These are phyloP conservation scores for Mycena belliarum DNA, from an alignment of 768 basidiomycete species.

Conservation along the genomic window DNA sequence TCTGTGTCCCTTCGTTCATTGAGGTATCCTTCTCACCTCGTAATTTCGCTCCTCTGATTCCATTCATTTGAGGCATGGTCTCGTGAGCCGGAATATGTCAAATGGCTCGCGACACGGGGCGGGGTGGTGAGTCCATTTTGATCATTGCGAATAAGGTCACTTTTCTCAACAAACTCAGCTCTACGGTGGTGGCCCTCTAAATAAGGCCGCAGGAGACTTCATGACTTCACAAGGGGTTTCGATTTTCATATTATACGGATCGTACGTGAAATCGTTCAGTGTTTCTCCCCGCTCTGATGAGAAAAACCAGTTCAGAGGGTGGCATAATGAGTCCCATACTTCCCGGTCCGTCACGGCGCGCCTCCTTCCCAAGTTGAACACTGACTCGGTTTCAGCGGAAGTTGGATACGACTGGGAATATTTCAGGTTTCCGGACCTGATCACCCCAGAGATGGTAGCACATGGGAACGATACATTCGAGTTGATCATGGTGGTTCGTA, in stretches of 20 bases:
- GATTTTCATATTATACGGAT: conserved; percentile 34
- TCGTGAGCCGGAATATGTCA: conserved; percentile 23
- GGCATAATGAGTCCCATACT: conserved; percentile 23
- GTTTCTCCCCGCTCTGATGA: neutral
- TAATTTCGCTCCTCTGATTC: neutral
- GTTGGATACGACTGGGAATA: conserved; percentile 21
- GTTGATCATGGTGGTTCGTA: conserved; percentile 37
- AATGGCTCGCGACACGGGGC: conserved; percentile 11
- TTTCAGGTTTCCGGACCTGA: conserved; percentile 26
- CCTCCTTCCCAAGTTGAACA: neutral
- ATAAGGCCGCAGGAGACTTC: conserved; percentile 34
- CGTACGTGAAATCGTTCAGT: conserved; percentile 22
- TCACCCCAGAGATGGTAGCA: conserved; percentile 30
- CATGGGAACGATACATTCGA: conserved; percentile 38
- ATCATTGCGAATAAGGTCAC: neutral
- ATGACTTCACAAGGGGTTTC: conserved; percentile 34
- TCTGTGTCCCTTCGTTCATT: conserved; percentile 30
- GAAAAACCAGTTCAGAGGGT: conserved; percentile 12
- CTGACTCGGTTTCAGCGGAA: neutral
- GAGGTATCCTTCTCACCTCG: conserved; percentile 24
- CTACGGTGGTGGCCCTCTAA: conserved; percentile 39
- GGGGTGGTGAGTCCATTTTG: conserved; percentile 12
- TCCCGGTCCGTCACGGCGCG: conserved; percentile 6
- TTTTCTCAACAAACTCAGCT: conserved; percentile 23
- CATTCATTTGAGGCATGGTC: conserved; percentile 27